Base-by-base conservation (phyloP, 768 basidiomycete genomes). In the Trametes sanguinea region DNA sequence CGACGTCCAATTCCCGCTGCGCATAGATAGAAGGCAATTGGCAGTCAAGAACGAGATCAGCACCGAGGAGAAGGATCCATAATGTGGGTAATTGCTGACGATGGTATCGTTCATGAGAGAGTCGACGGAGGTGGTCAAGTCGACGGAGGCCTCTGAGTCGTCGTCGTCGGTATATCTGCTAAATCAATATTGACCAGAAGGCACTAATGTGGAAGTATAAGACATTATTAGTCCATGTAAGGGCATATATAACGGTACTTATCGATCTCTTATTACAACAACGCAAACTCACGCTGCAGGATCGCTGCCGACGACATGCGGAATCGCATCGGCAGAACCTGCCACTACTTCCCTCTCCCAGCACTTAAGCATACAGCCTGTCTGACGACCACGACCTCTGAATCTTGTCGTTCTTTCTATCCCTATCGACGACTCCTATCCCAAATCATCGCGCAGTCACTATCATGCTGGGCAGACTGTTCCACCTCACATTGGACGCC, bases 401-500 rank as follows among this genome's bases (percentile, higher is more conserved):
- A 14, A 27, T 10, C 2, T 8, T 27, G 22, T 30, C 35, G 10
- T 29, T 29, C 22, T 10, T n/a, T 51, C 44, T 2, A 13, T 6
- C 10, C 10, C 10, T 29, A 13, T n/a, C 33, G 14, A 54, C 54
- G 11, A 22, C 44, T 2, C 13, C 27, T 17, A 45, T 14, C 29
- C 16, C 45, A 10, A 42, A 33, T 22, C 45, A 27, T 16, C 33
- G 30, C 11, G 13, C 10, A 16, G 10, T 22, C 7, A 60, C 2
- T 6, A 48, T 16, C n/a, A 60, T 87, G 80, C 77, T 92, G 37
- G 95, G 92, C 67, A 84, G 86, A 74, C 74, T 97, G 16, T 75
- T 88, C 37, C 95, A 96, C 74, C 94, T 91, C 68, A 83, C 90
- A 29, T 76, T 91, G 48, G 96, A 98, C 71, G 90, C 89, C 13